Conservation (phyloP, 2,329 filamentous ascomycete genomes). For the Neopestalotiopsis sp. region DNA sequence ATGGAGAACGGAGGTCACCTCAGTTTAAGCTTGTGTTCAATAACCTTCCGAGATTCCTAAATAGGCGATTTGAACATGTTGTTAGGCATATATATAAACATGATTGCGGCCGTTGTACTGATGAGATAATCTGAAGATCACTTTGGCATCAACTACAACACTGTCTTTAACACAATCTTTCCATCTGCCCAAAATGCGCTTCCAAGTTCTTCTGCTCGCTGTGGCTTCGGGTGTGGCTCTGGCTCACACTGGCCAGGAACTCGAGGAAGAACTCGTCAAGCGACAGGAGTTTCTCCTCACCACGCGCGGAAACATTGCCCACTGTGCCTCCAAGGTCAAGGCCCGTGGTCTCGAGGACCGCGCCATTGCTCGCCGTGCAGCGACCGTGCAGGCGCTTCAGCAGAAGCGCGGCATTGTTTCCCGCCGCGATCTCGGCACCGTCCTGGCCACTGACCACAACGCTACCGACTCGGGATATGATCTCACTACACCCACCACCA, state of each 20-base stretch:
- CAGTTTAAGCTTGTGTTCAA: background rate
- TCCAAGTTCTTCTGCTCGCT: conserved; percentile 27
- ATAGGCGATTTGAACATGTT: background rate
- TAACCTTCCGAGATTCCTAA: background rate
- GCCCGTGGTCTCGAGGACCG: conserved; percentile 48
- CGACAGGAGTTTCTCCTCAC: conserved; percentile 50
- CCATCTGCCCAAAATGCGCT: conserved; percentile 29
- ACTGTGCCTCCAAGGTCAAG: conserved; percentile 52
- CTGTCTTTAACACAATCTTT: background rate
- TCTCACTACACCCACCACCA: conserved; percentile 36
- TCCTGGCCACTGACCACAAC: conserved; percentile 27
- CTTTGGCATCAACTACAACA: too few relatives aligned
- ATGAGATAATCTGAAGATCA: background rate
- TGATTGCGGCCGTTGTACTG: background rate
- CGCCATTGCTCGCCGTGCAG: conserved; percentile 49
- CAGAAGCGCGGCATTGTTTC: conserved; percentile 35
- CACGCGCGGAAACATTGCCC: conserved; percentile 46
- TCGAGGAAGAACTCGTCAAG: conserved; percentile 52
- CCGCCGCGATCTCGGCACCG: conserved; percentile 23
- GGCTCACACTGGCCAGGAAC: conserved; percentile 56
- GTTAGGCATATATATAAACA: background rate
- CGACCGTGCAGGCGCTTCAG: conserved; percentile 35
- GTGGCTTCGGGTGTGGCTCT: conserved; percentile 21
- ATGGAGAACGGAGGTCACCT: background rate
- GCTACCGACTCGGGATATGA: conserved; percentile 39